Conservation (phyloP, 83 land plant species). For the Isoetes engelmannii region DNA sequence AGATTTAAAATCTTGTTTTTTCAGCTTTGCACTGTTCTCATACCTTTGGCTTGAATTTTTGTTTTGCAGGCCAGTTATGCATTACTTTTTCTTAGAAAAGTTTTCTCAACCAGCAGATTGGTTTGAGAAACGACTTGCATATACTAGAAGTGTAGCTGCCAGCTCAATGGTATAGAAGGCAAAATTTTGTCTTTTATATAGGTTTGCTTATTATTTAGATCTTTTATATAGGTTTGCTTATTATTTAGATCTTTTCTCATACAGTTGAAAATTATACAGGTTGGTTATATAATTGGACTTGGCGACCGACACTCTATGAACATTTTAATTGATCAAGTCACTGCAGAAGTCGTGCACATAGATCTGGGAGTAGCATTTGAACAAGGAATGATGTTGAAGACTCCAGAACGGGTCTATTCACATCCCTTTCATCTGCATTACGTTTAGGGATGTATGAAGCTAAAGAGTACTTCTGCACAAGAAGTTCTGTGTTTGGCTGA, state of each 20-base stretch:
- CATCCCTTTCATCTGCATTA: background rate
- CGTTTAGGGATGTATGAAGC: background rate
- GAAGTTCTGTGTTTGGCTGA: background rate
- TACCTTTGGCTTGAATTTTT: background rate
- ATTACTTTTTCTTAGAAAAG: constrained; percentile 82
- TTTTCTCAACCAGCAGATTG: constrained; percentile 85
- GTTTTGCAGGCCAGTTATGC: constrained; percentile 85
- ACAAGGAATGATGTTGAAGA: constrained; percentile 96
- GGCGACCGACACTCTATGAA: constrained; percentile 98
- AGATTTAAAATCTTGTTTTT: background rate
- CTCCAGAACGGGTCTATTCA: constrained; percentile 77
- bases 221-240: background rate
- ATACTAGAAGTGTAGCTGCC: constrained; percentile 94
- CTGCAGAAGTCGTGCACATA: constrained; percentile 98
- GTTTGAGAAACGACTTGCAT: constrained; percentile 92
- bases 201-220: constrained; percentile 1
- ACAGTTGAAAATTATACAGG: constrained; percentile 39
- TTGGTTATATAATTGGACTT: constrained; percentile 96
- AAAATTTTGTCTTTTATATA: background rate
- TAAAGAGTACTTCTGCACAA: background rate
- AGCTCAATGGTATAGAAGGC: constrained; percentile 75
- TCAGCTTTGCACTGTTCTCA: background rate
- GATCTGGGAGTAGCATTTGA: constrained; percentile 99
- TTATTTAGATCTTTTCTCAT: constrained; percentile 6
- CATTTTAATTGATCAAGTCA: constrained; percentile 81